Conservation (phyloP, 2,329 filamentous ascomycete genomes). For the Fusarium nelsonii region DNA sequence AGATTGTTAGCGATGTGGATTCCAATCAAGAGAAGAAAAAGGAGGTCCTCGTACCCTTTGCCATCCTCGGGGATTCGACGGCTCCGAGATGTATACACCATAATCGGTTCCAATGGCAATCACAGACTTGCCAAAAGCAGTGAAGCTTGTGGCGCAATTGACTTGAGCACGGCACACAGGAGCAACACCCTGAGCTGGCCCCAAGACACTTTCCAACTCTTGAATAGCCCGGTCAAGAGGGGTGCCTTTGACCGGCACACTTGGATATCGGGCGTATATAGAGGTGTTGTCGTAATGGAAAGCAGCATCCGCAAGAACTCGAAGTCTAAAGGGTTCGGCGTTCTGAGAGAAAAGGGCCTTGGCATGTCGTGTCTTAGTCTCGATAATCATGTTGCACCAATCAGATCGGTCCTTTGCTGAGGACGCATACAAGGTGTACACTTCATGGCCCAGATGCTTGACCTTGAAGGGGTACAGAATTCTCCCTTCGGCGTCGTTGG, state of each 20-base stretch:
- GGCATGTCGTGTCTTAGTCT: slow-evolving; percentile 94
- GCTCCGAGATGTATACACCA: slow-evolving; percentile 90
- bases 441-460: slow-evolving; percentile 94
- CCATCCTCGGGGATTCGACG: slow-evolving; percentile 92
- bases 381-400: slow-evolving; percentile 94
- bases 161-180: slow-evolving; percentile 88
- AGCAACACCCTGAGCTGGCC: slow-evolving; percentile 74
- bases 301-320: slow-evolving; percentile 91
- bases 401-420: slow-evolving; percentile 80
- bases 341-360: slow-evolving; percentile 90
- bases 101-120: slow-evolving; percentile 96
- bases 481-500: slow-evolving; percentile 81
- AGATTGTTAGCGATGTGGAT: slow-evolving; percentile 33
- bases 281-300: slow-evolving; percentile 82
- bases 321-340: slow-evolving; percentile 92
- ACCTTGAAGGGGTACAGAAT: slow-evolving; percentile 94
- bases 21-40: neutral
- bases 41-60: slow-evolving; percentile 73
- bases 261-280: slow-evolving; percentile 68
- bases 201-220: slow-evolving; percentile 85
- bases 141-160: slow-evolving; percentile 93
- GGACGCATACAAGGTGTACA: slow-evolving; percentile 90
- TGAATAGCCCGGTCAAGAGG: slow-evolving; percentile 91
- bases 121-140: slow-evolving; percentile 84
- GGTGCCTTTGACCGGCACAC: slow-evolving; percentile 87